These are phyloP conservation scores for Alisma plantagoaquatica DNA, from an alignment of 106 monocot genomes.

Conservation along the genomic window DNA sequence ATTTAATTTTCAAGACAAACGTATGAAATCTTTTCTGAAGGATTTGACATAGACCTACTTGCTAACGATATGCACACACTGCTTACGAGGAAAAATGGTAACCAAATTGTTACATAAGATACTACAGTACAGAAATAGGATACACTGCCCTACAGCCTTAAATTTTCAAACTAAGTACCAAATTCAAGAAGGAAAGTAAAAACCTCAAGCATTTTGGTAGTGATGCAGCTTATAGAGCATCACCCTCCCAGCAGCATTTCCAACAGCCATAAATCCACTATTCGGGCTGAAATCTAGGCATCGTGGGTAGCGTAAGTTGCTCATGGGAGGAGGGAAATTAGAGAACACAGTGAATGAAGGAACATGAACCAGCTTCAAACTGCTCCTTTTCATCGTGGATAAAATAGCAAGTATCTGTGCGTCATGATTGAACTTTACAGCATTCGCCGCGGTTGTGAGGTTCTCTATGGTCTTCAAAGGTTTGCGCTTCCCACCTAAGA, in stretches of 20 bases:
- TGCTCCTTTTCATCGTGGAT: conserved; percentile 65
- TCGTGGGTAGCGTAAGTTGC: conserved; percentile 42
- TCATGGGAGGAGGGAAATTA: conserved; percentile 60
- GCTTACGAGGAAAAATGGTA: too few relatives aligned
- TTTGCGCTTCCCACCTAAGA: conserved; percentile 71
- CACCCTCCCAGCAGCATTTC: conserved; percentile 72
- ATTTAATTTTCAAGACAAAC: too few relatives aligned
- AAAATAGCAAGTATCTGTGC: conserved; percentile 70
- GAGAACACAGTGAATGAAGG: conserved; percentile 77
- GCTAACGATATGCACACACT: too few relatives aligned
- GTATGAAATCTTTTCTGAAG: too few relatives aligned
- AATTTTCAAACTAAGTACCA: too few relatives aligned
- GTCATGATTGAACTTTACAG: conserved; percentile 72
- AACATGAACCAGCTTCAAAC: conserved; percentile 66
- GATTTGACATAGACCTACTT: too few relatives aligned
- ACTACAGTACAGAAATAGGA: too few relatives aligned
- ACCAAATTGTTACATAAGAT: too few relatives aligned
- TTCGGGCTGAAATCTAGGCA: conserved; percentile 90
- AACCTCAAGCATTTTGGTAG: conserved; percentile 68
- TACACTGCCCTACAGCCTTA: too few relatives aligned
- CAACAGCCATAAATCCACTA: conserved; percentile 79
- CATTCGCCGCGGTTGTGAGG: conserved; percentile 48
- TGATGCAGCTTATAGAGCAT: conserved; percentile 78
- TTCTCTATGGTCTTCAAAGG: conserved; percentile 80
- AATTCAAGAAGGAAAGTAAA: too few relatives aligned